A percentile compares a stretch with the other conserved stretches of the same genome.
Evolutionary conservation across 371 early-diverging fungal genomes (phyloP).

Genomic region (Rhizopus microsporus): DNA sequence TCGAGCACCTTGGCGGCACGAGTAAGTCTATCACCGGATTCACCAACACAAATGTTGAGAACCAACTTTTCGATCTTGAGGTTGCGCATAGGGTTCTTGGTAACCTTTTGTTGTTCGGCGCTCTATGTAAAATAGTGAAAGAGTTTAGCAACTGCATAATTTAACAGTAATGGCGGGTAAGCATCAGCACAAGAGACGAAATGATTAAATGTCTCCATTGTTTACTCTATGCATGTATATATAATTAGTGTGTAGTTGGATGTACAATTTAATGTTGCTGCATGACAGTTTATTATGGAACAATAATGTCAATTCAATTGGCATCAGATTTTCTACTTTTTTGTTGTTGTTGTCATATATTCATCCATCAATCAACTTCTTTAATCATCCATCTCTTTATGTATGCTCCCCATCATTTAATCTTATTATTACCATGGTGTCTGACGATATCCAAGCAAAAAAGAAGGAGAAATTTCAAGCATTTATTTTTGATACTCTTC

Average conservation of each 20-base stretch:
- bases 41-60: constrained; percentile 99
- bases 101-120: constrained; percentile 61
- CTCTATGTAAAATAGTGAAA: constrained; percentile 44
- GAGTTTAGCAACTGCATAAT: neutral
- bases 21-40: constrained; percentile 98
- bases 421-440: constrained; percentile 20
- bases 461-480: constrained; percentile 17
- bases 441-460: constrained; percentile 27
- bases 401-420: neutral
- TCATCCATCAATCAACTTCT: constrained; percentile 6
- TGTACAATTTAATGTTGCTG: no score
- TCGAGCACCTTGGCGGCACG: constrained; percentile 99
- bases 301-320: no score
- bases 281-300: no score
- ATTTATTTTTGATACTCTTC: constrained; percentile 1
- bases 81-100: constrained; percentile 93
- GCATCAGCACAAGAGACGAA: neutral
- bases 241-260: no score
- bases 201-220: no score
- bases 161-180: neutral
- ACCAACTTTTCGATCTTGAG: constrained; percentile 99
- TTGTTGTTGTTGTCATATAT: neutral
- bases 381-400: constrained; percentile 9
- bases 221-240: no score
- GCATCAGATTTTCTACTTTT: no score